These are phyloP conservation scores for Wickerhamiella galacta DNA, from an alignment of 805 yeast species.

Conservation along the genomic window DNA sequence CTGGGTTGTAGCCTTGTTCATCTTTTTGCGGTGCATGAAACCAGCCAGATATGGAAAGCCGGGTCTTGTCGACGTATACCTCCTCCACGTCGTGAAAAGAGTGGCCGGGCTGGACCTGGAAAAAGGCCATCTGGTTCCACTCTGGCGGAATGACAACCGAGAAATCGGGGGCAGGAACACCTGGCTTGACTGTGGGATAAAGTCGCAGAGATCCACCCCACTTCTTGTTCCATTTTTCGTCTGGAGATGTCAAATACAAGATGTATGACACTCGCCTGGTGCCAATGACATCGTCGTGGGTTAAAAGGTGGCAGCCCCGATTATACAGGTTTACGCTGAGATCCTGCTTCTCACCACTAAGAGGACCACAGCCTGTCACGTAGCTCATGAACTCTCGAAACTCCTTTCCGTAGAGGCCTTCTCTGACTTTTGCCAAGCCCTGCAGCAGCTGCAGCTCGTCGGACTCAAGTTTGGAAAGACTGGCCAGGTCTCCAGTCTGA, in stretches of 20 bases:
- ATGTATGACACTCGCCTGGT: conserved; percentile 86
- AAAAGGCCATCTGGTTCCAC: conserved; percentile 91
- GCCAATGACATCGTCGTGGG: conserved; percentile 97
- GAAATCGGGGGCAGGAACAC: conserved; percentile 74
- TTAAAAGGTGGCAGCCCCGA: conserved; percentile 81
- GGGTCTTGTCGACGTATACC: conserved; percentile 75
- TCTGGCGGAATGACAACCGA: conserved; percentile 64
- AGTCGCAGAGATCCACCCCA: conserved; percentile 88
- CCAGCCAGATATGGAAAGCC: conserved; percentile 96
- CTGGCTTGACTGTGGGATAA: conserved; percentile 72
- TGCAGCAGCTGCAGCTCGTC: conserved; percentile 61
- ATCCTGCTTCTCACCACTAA: conserved; percentile 83
- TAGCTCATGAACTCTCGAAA: conserved; percentile 64
- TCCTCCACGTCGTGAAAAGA: conserved; percentile 98
- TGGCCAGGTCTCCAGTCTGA: conserved; percentile 82
- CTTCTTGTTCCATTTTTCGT: conserved; percentile 69
- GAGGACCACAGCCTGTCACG: conserved; percentile 74
- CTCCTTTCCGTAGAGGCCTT: conserved; percentile 72
- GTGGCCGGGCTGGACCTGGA: conserved; percentile 88
- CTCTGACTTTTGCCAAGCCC: conserved; percentile 57
- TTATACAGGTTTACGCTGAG: conserved; percentile 83
- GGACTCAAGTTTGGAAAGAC: conserved; percentile 68
- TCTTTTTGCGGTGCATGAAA: conserved; percentile 93
- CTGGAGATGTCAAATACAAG: conserved; percentile 84
- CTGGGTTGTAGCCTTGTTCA: conserved; percentile 55